Conservation (phyloP, 768 basidiomycete genomes). For the Boletales sp. region DNA sequence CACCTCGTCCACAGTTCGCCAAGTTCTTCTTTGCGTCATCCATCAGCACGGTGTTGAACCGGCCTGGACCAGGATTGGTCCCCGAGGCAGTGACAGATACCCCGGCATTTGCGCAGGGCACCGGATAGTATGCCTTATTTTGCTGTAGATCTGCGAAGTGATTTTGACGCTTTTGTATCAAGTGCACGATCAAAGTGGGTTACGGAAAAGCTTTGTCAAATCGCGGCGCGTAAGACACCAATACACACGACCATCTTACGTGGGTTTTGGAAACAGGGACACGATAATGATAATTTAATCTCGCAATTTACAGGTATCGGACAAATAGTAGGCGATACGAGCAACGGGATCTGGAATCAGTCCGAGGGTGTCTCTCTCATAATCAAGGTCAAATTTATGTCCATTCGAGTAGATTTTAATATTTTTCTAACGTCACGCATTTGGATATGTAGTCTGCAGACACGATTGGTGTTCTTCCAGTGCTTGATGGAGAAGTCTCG, state of each 20-base stretch:
- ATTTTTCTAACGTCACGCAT: no score
- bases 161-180: no score
- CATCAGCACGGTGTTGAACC: constrained; percentile 31
- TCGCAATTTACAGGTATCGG: no score
- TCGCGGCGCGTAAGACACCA: constrained; percentile 32
- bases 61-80: constrained; percentile 16
- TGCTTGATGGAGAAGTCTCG: constrained; percentile 29
- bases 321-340: constrained; percentile 42
- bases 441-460: constrained; percentile 30
- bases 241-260: constrained; percentile 19
- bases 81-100: constrained; percentile 23
- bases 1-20: constrained; percentile 30
- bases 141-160: not conserved
- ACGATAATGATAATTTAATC: no score
- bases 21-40: constrained; percentile 53
- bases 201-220: constrained; percentile 47
- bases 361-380: constrained; percentile 38
- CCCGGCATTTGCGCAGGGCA: constrained; percentile 30
- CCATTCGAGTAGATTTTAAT: no score
- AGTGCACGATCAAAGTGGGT: constrained; percentile 46
- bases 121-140: constrained; percentile 23
- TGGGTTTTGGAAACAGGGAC: constrained; percentile 2
- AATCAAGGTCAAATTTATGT: constrained; percentile 20
- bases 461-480: constrained; percentile 35
- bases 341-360: constrained; percentile 50